Conservation (phyloP, 192 early-diverging fungal genomes). For the Oehlia diaphana region DNA sequence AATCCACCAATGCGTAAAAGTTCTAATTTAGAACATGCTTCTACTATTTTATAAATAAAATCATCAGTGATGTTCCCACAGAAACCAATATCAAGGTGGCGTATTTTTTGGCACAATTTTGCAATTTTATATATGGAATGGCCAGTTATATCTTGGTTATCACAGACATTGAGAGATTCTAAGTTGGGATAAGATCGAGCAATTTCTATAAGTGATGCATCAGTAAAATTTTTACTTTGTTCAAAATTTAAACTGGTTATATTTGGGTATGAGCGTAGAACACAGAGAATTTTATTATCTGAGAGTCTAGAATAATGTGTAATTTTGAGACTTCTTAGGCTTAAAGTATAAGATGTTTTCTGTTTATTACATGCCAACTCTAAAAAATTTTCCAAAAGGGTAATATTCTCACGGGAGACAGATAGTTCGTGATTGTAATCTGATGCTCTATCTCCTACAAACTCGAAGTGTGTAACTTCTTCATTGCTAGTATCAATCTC, state of each 20-base stretch:
- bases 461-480: no score
- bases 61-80: not conserved
- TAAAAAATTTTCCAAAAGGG: no score
- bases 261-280: no score
- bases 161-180: not conserved
- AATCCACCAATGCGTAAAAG: not conserved
- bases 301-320: conserved; percentile 20
- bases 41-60: not conserved
- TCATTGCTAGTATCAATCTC: no score
- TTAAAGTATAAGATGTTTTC: not conserved
- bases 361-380: no score
- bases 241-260: conserved; percentile 1
- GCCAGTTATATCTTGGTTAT: no score
- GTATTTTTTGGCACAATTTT: conserved; percentile 13
- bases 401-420: no score
- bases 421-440: no score
- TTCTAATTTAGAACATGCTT: no score
- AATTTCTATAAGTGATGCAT: conserved; percentile 9
- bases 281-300: conserved; percentile 11
- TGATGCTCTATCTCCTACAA: no score
- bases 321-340: conserved; percentile 3
- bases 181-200: not conserved
- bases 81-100: not conserved
- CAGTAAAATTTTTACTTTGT: conserved; percentile 11
- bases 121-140: conserved; percentile 15